Evolutionary conservation across 305 asterid species (phyloP), one percentile per base, ranked within the genome.

Genomic region (Solanum aculeatissimum): DNA sequence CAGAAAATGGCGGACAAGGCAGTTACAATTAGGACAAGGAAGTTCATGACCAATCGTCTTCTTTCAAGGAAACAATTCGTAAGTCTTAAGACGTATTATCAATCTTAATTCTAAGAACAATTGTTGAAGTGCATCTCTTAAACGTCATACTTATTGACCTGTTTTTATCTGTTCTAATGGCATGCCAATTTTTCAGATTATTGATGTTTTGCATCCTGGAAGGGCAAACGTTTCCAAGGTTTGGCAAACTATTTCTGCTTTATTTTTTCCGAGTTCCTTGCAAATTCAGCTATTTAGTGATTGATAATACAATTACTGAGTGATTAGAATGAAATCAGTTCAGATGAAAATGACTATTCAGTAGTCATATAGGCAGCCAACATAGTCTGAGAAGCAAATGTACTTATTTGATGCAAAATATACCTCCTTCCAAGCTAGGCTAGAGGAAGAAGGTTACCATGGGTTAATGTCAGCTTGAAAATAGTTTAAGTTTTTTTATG

Each of bases 191-290:
- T 55, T 49, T 57, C 42, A 92, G 95, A 75, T 92, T 83, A 89
- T 92, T 83, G 94, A 93, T 63, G 94, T 92, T 9, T 83, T 93
- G 83, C 95, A 93, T 85, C 97, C 97, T 1, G 97, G 97, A 79
- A 86, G 97, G 11, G 87, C 97, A 14, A 93, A 93, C 84, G 97
- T 93, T 54, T 91, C 97, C 2, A 93, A 93, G 97, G 97, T 93
- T 15, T 60, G 86, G 21, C 55, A 66, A 43, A 9, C 77, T 25
- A 23, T 42, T 66, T 14, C 13, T 82, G 4, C 5, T 65, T 58
- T 65, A 19, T 38, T 38, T 18, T n/a, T 62, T 19, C 1, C 62
- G 11, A 42, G 21, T 62, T 27, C 43, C 15, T 14, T 81, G 51
- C 55, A 80, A 47, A 19, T 32, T 40, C 57, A 57, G 58, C 43